These are phyloP conservation scores for Solidago caesia DNA, from an alignment of 129 eudicot genomes.

Conservation along the genomic window DNA sequence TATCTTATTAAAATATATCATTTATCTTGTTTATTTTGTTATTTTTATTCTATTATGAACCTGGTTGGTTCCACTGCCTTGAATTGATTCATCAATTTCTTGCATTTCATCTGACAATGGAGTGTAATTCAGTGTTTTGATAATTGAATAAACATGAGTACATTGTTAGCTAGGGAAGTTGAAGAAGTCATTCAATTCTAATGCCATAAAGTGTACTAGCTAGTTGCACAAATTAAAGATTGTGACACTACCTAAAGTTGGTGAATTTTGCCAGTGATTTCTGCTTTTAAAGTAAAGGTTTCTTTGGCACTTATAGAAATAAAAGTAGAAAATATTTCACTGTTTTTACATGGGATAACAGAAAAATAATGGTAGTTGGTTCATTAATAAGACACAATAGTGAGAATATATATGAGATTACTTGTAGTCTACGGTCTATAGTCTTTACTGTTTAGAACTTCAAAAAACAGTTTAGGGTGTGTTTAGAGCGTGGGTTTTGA, in stretches of 20 bases:
- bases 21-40: too few species aligned
- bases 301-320: slow-evolving; percentile 17
- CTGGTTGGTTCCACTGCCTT: too few species aligned
- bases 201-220: slow-evolving; percentile 28
- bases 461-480: neutral
- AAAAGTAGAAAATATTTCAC: neutral
- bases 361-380: slow-evolving; percentile 16
- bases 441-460: neutral
- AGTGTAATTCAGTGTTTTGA: slow-evolving; percentile 13
- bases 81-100: neutral
- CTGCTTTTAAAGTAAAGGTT: slow-evolving; percentile 21
- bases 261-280: slow-evolving; percentile 29
- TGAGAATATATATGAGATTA: too few species aligned
- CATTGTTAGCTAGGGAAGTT: slow-evolving; percentile 16
- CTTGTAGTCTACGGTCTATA: too few species aligned
- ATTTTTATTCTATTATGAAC: too few species aligned
- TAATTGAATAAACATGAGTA: slow-evolving; percentile 22
- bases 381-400: neutral
- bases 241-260: slow-evolving; percentile 34
- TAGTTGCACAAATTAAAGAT: slow-evolving; percentile 24
- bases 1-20: too few species aligned
- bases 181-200: slow-evolving; percentile 22
- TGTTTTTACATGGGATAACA: neutral
- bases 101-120: slow-evolving; percentile 4
- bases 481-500: too few species aligned